Evolutionary conservation across 2,329 filamentous ascomycete genomes (phyloP), one percentile per base, ranked within the genome.

Genomic region (Cladosporium phlei): DNA sequence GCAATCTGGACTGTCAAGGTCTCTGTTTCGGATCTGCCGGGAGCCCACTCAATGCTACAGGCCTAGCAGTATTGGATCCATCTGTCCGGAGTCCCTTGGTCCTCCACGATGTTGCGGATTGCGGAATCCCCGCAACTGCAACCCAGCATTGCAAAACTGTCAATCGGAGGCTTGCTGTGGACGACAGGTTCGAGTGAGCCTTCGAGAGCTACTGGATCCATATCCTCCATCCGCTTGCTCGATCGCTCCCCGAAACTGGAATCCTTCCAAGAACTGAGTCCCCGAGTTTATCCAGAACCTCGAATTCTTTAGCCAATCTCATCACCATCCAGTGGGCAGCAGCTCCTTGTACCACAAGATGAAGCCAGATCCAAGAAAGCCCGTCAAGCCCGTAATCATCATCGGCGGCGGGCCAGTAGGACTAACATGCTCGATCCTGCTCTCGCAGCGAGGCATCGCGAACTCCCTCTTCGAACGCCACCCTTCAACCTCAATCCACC

Each of bases 391-490:
- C 8, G 53, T 67, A 38, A 57, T 57, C 25, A 59, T 66, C 19
- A 49, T 66, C 8, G 61, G 61, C 12, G 62, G 59, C 20, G 61
- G 62, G 12, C 57, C 59, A n/a, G 53, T 61, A 2, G 64, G 63
- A 2, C 57, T 66, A 4, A 48, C 54, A 24, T 47, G 55, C 6
- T 65, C 64, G 1, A 60, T 66, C 34, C 46, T 65, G 0, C 56
- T 67, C 6, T 63, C 63, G 3, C 46, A 58, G 4, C 52, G 55
- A 11, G 50, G 55, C 7, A 57, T 67, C 24, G 48, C 51, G 1
- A 52, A 63, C 46, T 25, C 60, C 7, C 48, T 66, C 8, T 59
- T 63, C 38, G 64, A 67, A 50, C 55, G 59, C 6, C 59, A 65
- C 34, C 49, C 55, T 2, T 49, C 50, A 2, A 66, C 62, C 2